Conservation (phyloP, 2,329 filamentous ascomycete species). For the Phialocephala sp. region DNA sequence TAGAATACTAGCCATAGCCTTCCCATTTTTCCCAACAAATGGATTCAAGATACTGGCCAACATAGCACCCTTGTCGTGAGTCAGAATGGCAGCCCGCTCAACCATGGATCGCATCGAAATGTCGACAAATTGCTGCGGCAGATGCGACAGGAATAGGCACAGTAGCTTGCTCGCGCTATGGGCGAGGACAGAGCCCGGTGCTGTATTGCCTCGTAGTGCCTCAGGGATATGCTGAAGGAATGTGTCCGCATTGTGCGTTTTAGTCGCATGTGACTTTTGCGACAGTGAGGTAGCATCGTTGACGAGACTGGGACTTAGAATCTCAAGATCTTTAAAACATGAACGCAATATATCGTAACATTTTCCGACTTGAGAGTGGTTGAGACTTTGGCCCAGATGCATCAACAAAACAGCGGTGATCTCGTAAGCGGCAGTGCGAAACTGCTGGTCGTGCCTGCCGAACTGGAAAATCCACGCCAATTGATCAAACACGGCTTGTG, state of each 20-base stretch:
- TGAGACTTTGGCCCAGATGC: constrained; percentile 68
- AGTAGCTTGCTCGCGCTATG: constrained; percentile 67
- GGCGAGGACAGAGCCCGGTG: constrained; percentile 51
- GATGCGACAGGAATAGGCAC: constrained; percentile 61
- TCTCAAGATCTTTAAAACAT: constrained; percentile 78
- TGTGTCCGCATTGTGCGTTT: constrained; percentile 71
- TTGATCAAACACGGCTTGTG: constrained; percentile 72
- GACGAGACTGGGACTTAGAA: constrained; percentile 43
- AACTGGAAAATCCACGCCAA: constrained; percentile 72
- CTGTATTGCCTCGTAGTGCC: constrained; percentile 45
- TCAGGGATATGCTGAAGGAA: constrained; percentile 56
- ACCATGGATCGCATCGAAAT: constrained; percentile 74
- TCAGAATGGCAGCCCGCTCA: constrained; percentile 81
- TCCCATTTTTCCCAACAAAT: constrained; percentile 65
- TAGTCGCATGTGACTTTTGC: constrained; percentile 39
- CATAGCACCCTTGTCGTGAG: constrained; percentile 72
- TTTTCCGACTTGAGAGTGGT: constrained; percentile 68
- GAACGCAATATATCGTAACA: constrained; percentile 66
- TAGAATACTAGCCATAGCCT: constrained; percentile 74
- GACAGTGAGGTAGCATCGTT: constrained; percentile 8
- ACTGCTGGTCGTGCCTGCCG: constrained; percentile 54
- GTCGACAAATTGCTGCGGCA: constrained; percentile 72
- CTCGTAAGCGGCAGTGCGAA: constrained; percentile 67
- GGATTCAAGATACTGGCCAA: constrained; percentile 84
- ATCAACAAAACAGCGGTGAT: constrained; percentile 63